A percentile compares a stretch with the other conserved stretches of the same genome.
These are phyloP conservation scores for Trypanosoma lewisi DNA, from an alignment of 208 protist species.

Conservation along the genomic window DNA sequence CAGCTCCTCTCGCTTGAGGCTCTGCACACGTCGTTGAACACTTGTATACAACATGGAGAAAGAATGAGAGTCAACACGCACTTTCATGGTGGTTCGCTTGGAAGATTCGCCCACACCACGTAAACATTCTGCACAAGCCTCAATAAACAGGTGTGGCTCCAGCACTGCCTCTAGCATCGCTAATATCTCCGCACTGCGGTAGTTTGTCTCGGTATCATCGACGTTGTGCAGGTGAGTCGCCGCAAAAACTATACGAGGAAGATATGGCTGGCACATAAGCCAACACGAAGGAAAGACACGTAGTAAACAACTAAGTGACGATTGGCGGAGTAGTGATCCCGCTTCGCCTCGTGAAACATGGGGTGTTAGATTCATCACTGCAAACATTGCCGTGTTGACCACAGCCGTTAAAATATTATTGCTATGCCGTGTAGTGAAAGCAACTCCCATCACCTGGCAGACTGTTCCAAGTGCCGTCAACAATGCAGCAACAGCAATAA, in stretches of 20 bases:
- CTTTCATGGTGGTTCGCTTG: constrained; percentile 20
- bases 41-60: constrained; percentile 72
- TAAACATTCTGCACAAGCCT: constrained; percentile 61
- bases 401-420: constrained; percentile 49
- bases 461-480: constrained; percentile 29
- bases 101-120: constrained; percentile 31
- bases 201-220: constrained; percentile 72
- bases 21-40: constrained; percentile 62
- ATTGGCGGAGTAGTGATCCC: constrained; percentile 68
- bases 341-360: constrained; percentile 35
- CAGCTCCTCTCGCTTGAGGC: constrained; percentile 72
- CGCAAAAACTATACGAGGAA: constrained; percentile 60
- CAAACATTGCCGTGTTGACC: constrained; percentile 46
- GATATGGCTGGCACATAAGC: constrained; percentile 82
- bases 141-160: constrained; percentile 81
- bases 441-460: constrained; percentile 49
- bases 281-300: constrained; percentile 77
- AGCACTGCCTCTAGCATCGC: constrained; percentile 83
- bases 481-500: constrained; percentile 63
- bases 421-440: constrained; percentile 56
- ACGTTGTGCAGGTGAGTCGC: constrained; percentile 61
- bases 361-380: constrained; percentile 51
- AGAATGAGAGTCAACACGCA: constrained; percentile 71
- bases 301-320: constrained; percentile 53
- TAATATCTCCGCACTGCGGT: constrained; percentile 70